Evolutionary conservation across 2,329 filamentous ascomycete genomes (phyloP), one percentile per base, ranked within the genome.

Genomic region (Arthrobotrys iridis): DNA sequence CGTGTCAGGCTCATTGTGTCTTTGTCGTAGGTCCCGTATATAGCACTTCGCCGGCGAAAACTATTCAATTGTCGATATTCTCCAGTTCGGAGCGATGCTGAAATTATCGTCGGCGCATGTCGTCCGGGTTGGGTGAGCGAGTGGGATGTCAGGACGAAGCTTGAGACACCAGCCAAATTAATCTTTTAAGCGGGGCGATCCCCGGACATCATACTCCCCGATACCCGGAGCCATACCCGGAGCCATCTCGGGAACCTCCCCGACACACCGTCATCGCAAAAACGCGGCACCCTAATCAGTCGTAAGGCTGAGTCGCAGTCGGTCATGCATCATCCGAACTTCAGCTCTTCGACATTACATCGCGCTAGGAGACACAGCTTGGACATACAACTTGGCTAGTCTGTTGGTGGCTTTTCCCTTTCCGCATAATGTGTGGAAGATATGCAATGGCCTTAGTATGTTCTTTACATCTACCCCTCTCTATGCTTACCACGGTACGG

Each of bases 381-480:
- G 4, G 2, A 24, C 7, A 55, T 15, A 37, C 63, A 18, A 10
- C 35, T 46, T 45, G 33, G 40, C 26, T 13, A 28, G 10, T 40
- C 45, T 33, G 30, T 43, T 28, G 2, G 18, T n/a, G n/a, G n/a
- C n/a, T n/a, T n/a, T n/a, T n/a, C n/a, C n/a, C n/a, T 20, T 24
- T 55, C 30, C 26, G 35, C 33, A 46, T 3, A 58, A 77, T 77
- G 76, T 77, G 76, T 26, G 76, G 76, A 20, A 35, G 76, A 28
- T 77, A 77, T 40, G 76, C 76, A 43, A 75, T 77, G 60, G 71
- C 65, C 55, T 41, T 77, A 40, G 76, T 77, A 72, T 24, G 46
- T 67, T 24, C 30, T 52, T 40, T 5, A 11, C 18, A 22, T 22
- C 41, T 62, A 26, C 30, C 28, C 33, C 50, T 55, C 48, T 15